Evolutionary conservation across 1,284 basidiomycete species (phyloP), one percentile per base, ranked within the genome.

Genomic region (Cryptococcus sp.): DNA sequence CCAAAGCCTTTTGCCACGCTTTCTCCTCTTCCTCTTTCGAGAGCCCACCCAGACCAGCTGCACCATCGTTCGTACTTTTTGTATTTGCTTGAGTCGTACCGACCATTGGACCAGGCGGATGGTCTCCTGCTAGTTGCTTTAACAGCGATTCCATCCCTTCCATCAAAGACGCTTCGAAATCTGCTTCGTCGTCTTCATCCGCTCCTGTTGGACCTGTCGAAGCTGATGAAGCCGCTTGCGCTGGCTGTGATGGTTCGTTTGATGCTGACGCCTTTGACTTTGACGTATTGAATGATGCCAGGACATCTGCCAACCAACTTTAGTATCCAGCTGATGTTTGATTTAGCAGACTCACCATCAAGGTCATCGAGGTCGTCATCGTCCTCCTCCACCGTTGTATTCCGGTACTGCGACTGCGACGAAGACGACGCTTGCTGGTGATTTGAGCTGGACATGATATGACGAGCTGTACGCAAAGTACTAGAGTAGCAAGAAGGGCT

Each of bases 121-220:
- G 79, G 5, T 75, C 77, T 13, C 76, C 79, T 17, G 69, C 79
- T 10, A 95, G 81, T 68, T 87, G 87, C 20, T 83, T 82, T 81
- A 96, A 85, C 46, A 96, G 82, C n/a, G 80, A 81, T 72, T 92
- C 89, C 92, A 97, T 95, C 34, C 86, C 88, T 69, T 84, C 82
- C 6, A 87, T 85, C 46, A 96, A 81, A 70, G 90, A 87, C 43
- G 83, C 81, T 44, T 88, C 85, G 69, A 93, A 91, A 41, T 73
- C 74, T 45, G 81, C 76, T 43, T 80, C 80, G 61, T 76, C 81
- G 77, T 61, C 74, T 68, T 68, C 77, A 74, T 59, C 67, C 38
- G 45, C 58, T 16, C 58, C 53, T 16, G 55, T 34, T 55, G 70
- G 29, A n/a, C 22, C 26, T 65, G 50, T 11, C 16, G 48, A 25